These are phyloP conservation scores for Daucus carota DNA, from an alignment of 129 eudicot species.

Conservation along the genomic window DNA sequence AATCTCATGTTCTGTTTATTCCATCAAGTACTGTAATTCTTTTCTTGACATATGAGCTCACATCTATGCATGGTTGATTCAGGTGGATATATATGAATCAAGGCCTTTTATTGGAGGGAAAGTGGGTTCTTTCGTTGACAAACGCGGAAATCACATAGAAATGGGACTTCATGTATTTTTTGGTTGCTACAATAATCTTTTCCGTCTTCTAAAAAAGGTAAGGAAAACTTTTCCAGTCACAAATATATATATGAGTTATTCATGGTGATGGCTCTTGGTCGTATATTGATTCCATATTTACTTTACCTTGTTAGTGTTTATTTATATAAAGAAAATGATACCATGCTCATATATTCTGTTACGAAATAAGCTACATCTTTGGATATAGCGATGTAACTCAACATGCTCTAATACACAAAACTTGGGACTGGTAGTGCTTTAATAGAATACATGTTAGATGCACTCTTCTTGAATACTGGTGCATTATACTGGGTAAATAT, in stretches of 20 bases:
- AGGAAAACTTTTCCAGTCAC: background rate
- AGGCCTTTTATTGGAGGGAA: constrained; percentile 94
- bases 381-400: background rate
- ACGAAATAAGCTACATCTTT: background rate
- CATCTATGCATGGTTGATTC: constrained; percentile 13
- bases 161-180: constrained; percentile 99
- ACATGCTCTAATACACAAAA: background rate
- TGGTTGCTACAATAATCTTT: constrained; percentile 97
- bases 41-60: background rate
- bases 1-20: background rate
- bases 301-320: background rate
- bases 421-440: background rate
- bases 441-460: background rate
- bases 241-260: background rate
- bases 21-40: background rate
- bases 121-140: constrained; percentile 96
- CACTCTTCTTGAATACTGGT: background rate
- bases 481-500: too few species aligned
- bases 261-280: background rate
- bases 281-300: background rate
- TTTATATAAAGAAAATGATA: background rate
- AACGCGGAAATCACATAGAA: constrained; percentile 88
- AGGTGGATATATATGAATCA: constrained; percentile 97
- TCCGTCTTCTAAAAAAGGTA: constrained; percentile 92
- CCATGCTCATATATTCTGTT: background rate